A percentile compares a stretch with the other conserved stretches of the same genome.
Conservation (phyloP, 306 rosid species). For the Purshia tridentata region DNA sequence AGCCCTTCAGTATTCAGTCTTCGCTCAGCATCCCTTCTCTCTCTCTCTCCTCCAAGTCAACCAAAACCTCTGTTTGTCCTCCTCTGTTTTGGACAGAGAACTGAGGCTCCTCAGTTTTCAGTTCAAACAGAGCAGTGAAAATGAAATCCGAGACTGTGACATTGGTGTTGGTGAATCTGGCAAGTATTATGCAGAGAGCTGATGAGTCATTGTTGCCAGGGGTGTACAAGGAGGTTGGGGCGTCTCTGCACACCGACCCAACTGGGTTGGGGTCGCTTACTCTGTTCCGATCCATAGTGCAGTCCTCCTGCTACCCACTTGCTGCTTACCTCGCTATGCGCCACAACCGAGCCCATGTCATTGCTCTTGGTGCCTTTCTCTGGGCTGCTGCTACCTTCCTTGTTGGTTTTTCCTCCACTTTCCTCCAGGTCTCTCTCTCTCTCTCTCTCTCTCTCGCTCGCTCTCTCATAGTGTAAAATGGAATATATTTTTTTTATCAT, state of each 20-base stretch:
- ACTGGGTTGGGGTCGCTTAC: slow-evolving; percentile 77
- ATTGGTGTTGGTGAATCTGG: slow-evolving; percentile 62
- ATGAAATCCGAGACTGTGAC: slow-evolving; percentile 68
- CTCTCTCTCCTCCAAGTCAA: neutral
- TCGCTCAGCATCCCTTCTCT: neutral
- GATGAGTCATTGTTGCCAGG: slow-evolving; percentile 80
- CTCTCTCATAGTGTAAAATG: too few relatives aligned
- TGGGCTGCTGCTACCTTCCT: slow-evolving; percentile 76
- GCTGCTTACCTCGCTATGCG: slow-evolving; percentile 71
- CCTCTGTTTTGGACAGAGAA: neutral
- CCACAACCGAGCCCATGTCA: slow-evolving; percentile 70
- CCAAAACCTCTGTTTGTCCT: neutral
- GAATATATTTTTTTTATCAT: too few relatives aligned
- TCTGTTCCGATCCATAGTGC: slow-evolving; percentile 74
- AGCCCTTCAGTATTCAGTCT: neutral
- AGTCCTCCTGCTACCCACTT: slow-evolving; percentile 64
- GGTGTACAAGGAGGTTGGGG: slow-evolving; percentile 73
- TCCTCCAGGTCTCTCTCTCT: slow-evolving; percentile 45
- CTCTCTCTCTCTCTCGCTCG: too few relatives aligned
- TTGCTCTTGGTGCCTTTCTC: slow-evolving; percentile 70
- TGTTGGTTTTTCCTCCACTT: slow-evolving; percentile 63
- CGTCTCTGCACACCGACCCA: slow-evolving; percentile 70
- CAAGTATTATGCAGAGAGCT: slow-evolving; percentile 68
- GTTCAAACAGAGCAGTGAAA: slow-evolving; percentile 2
- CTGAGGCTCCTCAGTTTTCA: neutral